Conservation (phyloP, 257 asterid species). For the Solanum peruvianum region DNA sequence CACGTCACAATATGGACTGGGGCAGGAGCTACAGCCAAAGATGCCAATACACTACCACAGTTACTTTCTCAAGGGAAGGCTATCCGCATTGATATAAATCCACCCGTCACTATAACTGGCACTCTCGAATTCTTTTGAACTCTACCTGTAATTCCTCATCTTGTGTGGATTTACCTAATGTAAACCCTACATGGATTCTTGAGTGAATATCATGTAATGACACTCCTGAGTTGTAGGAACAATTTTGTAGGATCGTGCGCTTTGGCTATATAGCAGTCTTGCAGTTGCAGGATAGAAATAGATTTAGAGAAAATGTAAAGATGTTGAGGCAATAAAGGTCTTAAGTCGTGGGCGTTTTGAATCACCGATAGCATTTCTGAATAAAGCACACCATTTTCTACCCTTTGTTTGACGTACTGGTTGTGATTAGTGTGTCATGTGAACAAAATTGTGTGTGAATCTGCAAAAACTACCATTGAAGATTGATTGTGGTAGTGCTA, state of each 20-base stretch:
- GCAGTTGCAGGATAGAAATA: background rate
- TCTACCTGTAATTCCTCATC: background rate
- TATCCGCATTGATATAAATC: constrained; percentile 53
- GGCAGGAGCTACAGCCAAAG: constrained; percentile 51
- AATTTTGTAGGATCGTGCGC: constrained; percentile 15
- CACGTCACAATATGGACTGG: constrained; percentile 85
- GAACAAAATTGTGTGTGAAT: background rate
- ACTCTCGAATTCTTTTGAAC: constrained; percentile 41
- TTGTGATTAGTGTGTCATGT: background rate
- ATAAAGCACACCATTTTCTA: background rate
- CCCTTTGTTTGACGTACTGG: background rate
- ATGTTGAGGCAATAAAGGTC: background rate
- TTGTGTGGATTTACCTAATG: background rate
- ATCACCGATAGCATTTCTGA: background rate
- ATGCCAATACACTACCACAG: constrained; percentile 60
- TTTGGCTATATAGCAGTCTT: background rate
- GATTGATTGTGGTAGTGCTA: background rate
- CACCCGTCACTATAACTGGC: constrained; percentile 63
- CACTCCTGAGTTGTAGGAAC: background rate
- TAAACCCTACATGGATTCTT: background rate
- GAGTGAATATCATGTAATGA: background rate
- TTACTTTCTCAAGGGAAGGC: constrained; percentile 65
- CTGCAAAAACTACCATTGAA: background rate
- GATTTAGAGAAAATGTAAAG: background rate
- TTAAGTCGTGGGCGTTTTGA: background rate